Percentiles rank a stretch among this genome's conserved stretches.
phyloP scores from a whole-genome alignment of 2,329 filamentous ascomycete genomes.

The Aspergillus hortae region DNA sequence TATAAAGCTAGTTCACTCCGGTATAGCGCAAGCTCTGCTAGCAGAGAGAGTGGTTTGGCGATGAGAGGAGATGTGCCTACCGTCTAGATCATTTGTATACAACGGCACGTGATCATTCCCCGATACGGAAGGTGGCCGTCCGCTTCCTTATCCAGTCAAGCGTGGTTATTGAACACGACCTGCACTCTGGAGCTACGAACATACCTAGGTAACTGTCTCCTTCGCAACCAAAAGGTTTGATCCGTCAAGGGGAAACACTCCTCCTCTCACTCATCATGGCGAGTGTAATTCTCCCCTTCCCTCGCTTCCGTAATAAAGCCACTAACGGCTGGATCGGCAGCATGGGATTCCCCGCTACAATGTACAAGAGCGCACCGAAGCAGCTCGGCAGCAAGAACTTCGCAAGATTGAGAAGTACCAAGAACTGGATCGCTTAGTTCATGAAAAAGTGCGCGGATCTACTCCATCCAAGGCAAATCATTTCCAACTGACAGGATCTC shows the following conservation, averaged over 20 bases:
- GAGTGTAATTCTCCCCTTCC: conserved; percentile 22
- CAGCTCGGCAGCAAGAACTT: conserved; percentile 67
- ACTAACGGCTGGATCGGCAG: conserved; percentile 47
- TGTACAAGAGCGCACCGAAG: conserved; percentile 60
- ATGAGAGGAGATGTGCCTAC: not conserved
- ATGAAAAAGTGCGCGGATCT: conserved; percentile 53
- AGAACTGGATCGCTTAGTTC: conserved; percentile 64
- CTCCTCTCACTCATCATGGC: conserved; percentile 22
- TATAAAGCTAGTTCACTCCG: not conserved
- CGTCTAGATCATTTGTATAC: not conserved
- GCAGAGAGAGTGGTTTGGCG: not conserved
- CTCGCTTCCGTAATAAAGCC: not conserved
- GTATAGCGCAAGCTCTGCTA: not conserved
- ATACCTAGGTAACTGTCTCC: too few species aligned
- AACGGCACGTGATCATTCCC: conserved; percentile 10
- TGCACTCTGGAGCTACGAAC: too few species aligned
- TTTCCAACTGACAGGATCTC: not conserved
- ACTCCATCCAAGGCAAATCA: not conserved
- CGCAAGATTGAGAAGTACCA: conserved; percentile 75
- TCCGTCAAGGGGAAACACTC: too few species aligned
- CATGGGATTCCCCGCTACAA: conserved; percentile 76
- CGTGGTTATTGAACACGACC: not conserved
- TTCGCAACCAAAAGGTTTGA: too few species aligned
- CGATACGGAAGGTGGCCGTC: conserved; percentile 12
- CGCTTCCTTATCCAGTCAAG: not conserved